Evolutionary conservation across 768 basidiomycete genomes (phyloP).

Genomic region (Botryobasidium botryosum): DNA sequence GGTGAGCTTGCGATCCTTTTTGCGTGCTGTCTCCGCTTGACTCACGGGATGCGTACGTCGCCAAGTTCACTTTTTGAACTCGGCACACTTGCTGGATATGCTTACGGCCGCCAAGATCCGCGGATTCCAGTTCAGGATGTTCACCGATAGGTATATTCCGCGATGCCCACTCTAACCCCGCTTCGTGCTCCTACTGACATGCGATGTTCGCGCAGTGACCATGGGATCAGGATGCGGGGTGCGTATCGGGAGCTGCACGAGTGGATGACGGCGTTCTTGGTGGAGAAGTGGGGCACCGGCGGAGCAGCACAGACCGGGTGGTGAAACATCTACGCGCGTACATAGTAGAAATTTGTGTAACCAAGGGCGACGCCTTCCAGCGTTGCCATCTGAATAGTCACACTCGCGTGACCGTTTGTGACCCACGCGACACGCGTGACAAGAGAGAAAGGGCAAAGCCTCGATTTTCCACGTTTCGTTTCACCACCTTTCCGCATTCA

Average conservation of each 20-base stretch:
- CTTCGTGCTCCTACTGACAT: constrained; percentile 8
- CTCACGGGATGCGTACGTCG: not conserved
- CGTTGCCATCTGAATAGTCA: too few relatives aligned
- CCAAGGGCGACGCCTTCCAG: too few relatives aligned
- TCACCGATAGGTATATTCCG: constrained; percentile 65
- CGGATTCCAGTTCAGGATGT: constrained; percentile 71
- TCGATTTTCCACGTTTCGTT: too few relatives aligned
- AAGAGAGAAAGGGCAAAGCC: too few relatives aligned
- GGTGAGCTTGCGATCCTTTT: constrained; percentile 12
- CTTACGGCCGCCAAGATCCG: constrained; percentile 61
- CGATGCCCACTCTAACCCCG: not conserved
- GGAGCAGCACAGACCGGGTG: constrained; percentile 22
- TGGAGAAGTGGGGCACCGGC: constrained; percentile 89
- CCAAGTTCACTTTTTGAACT: constrained; percentile 75
- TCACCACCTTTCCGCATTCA: too few relatives aligned
- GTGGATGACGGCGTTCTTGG: constrained; percentile 66
- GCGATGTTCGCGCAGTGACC: constrained; percentile 41
- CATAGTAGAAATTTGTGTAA: too few relatives aligned
- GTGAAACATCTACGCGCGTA: constrained; percentile 4
- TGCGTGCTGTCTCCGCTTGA: not conserved
- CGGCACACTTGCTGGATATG: constrained; percentile 85
- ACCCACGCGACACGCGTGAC: too few relatives aligned
- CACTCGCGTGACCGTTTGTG: too few relatives aligned
- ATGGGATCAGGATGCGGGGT: constrained; percentile 52
- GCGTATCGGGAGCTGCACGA: constrained; percentile 76